phyloP scores from a whole-genome alignment of 805 yeast species.

The Hanseniaspora nectarophila region DNA sequence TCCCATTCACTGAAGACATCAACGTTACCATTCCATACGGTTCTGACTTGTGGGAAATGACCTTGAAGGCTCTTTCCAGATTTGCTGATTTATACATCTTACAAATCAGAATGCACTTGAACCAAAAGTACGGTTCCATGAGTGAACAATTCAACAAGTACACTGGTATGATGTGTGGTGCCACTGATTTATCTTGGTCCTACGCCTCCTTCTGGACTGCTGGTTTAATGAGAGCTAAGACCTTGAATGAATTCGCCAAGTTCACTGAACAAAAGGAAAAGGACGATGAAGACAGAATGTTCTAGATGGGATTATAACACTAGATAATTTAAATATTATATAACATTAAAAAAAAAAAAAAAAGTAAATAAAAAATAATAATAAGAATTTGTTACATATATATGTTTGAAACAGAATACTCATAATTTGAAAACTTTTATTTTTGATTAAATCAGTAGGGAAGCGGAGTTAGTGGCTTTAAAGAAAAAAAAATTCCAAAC shows the following conservation, averaged over 20 bases:
- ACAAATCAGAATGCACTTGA: slow-evolving; percentile 46
- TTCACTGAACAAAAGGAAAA: slow-evolving; percentile 7
- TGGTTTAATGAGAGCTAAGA: slow-evolving; percentile 45
- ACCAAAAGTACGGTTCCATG: slow-evolving; percentile 45
- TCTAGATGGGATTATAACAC: background rate
- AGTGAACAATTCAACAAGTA: slow-evolving; percentile 79
- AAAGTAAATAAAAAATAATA: too few relatives aligned
- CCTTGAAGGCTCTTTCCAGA: slow-evolving; percentile 11
- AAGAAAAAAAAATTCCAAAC: too few relatives aligned
- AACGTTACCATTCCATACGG: slow-evolving; percentile 9
- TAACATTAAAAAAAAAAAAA: background rate
- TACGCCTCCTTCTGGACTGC: slow-evolving; percentile 68
- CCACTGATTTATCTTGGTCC: slow-evolving; percentile 80
- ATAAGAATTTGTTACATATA: too few relatives aligned
- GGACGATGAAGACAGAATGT: background rate
- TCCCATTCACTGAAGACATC: slow-evolving; percentile 10
- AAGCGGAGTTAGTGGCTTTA: too few relatives aligned
- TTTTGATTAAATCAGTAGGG: too few relatives aligned
- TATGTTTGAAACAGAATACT: too few relatives aligned
- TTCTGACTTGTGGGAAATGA: slow-evolving; percentile 11
- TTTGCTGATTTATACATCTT: slow-evolving; percentile 21
- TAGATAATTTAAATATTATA: background rate
- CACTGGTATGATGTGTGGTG: slow-evolving; percentile 81
- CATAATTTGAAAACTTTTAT: too few relatives aligned
- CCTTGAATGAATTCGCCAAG: slow-evolving; percentile 17